Conservation (phyloP, 352 stramenopile genomes). For the Globisporangium polare region DNA sequence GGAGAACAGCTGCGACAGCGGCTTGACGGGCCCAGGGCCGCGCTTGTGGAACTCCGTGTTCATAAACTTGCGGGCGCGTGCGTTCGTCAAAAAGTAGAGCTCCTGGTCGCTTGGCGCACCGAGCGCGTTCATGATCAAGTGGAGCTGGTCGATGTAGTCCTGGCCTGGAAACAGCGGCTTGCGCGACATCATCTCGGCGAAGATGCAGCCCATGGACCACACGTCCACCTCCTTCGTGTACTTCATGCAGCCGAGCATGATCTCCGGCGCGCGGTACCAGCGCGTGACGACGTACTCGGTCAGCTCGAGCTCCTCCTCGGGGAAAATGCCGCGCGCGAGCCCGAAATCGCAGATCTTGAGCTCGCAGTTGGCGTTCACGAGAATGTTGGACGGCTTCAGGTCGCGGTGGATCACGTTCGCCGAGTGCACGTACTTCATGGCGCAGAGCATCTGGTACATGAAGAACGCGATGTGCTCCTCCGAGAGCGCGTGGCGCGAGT, state of each 20-base stretch:
- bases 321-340: slow-evolving; percentile 74
- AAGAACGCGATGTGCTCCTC: slow-evolving; percentile 89
- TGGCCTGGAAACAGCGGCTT: slow-evolving; percentile 97
- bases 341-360: slow-evolving; percentile 93
- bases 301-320: slow-evolving; percentile 30
- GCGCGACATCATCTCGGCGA: slow-evolving; percentile 97
- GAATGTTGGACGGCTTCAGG: slow-evolving; percentile 97
- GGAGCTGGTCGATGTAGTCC: slow-evolving; percentile 94
- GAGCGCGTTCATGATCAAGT: slow-evolving; percentile 96
- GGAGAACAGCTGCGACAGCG: slow-evolving; percentile 69
- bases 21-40: slow-evolving; percentile 56
- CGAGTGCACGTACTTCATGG: slow-evolving; percentile 92
- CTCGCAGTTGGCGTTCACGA: slow-evolving; percentile 93
- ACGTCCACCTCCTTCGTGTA: slow-evolving; percentile 89
- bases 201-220: slow-evolving; percentile 98
- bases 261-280: slow-evolving; percentile 91
- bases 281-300: slow-evolving; percentile 89
- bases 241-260: slow-evolving; percentile 93
- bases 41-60: slow-evolving; percentile 78
- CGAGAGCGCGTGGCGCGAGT: slow-evolving; percentile 79
- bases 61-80: slow-evolving; percentile 78
- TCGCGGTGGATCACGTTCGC: slow-evolving; percentile 95
- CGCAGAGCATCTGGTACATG: slow-evolving; percentile 89
- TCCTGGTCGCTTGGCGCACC: slow-evolving; percentile 93
- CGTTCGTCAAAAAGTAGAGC: slow-evolving; percentile 96